phyloP scores from a whole-genome alignment of 805 yeast genomes.

The Kodamaea kaohsiungensis region DNA sequence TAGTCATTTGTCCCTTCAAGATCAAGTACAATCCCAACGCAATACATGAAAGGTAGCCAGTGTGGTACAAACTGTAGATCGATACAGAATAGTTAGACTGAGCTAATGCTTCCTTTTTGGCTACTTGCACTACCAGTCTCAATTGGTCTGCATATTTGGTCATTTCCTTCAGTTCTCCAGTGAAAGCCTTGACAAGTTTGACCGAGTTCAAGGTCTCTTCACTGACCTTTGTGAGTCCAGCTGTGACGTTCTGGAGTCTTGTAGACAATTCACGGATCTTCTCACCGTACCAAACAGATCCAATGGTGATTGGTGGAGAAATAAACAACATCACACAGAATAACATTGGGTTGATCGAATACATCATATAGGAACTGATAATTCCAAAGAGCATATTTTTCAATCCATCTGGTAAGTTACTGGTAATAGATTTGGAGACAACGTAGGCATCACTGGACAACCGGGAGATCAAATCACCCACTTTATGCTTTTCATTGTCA shows the following conservation, averaged over 20 bases:
- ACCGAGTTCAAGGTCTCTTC: constrained; percentile 46
- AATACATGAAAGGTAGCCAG: constrained; percentile 44
- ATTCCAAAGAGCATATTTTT: constrained; percentile 44
- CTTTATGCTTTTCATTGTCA: constrained; percentile 46
- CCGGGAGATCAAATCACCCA: constrained; percentile 47
- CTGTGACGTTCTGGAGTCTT: constrained; percentile 44
- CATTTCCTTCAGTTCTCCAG: constrained; percentile 44
- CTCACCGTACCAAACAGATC: constrained; percentile 48
- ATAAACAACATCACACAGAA: constrained; percentile 46
- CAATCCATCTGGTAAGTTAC: constrained; percentile 46
- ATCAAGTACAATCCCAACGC: constrained; percentile 45
- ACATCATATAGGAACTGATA: constrained; percentile 47
- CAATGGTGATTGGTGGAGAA: constrained; percentile 47
- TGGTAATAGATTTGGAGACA: constrained; percentile 45
- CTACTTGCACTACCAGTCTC: constrained; percentile 42
- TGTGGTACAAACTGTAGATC: constrained; percentile 42
- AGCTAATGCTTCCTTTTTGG: constrained; percentile 45
- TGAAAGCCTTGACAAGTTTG: constrained; percentile 44
- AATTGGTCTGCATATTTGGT: constrained; percentile 39
- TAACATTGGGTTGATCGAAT: constrained; percentile 40
- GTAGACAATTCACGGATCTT: constrained; percentile 42
- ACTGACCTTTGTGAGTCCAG: constrained; percentile 44
- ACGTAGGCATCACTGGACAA: constrained; percentile 48
- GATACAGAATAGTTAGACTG: constrained; percentile 46
- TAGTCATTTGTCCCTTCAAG: constrained; percentile 44